These are phyloP conservation scores for Psidium friedrichsthalianum DNA, from an alignment of 345 rosid genomes.

Conservation along the genomic window DNA sequence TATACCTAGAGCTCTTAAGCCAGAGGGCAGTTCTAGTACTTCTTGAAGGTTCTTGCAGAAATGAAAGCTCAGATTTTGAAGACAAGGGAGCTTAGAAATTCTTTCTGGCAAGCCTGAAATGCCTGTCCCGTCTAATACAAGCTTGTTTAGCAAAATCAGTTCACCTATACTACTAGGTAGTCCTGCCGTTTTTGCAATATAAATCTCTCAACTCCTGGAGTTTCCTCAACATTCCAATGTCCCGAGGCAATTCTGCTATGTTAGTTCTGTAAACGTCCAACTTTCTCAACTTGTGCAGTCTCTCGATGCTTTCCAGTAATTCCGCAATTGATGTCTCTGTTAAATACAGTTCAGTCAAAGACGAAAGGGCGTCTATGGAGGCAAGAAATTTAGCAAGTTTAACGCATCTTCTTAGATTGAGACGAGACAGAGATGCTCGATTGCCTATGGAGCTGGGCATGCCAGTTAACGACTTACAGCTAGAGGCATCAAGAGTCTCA, in stretches of 20 bases:
- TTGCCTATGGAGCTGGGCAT: background rate
- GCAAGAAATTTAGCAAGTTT: background rate
- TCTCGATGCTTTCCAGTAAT: background rate
- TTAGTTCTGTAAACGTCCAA: background rate
- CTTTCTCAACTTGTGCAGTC: background rate
- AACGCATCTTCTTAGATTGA: background rate
- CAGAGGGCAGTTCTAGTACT: background rate
- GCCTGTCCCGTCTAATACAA: background rate
- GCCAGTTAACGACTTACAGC: background rate
- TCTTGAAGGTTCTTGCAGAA: background rate
- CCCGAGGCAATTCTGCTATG: background rate
- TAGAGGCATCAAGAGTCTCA: background rate
- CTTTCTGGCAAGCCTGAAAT: background rate
- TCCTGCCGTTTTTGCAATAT: background rate
- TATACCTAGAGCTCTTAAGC: background rate
- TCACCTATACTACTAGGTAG: background rate
- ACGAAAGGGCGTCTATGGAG: background rate
- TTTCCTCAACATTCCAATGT: background rate
- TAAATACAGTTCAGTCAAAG: no score
- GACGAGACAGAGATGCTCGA: background rate
- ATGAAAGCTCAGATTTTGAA: background rate
- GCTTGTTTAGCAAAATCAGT: background rate
- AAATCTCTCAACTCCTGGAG: background rate
- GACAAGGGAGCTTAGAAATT: background rate
- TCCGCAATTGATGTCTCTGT: background rate